Evolutionary conservation across 2,329 filamentous ascomycete genomes (phyloP).

Genomic region (Epichloe baconii): DNA sequence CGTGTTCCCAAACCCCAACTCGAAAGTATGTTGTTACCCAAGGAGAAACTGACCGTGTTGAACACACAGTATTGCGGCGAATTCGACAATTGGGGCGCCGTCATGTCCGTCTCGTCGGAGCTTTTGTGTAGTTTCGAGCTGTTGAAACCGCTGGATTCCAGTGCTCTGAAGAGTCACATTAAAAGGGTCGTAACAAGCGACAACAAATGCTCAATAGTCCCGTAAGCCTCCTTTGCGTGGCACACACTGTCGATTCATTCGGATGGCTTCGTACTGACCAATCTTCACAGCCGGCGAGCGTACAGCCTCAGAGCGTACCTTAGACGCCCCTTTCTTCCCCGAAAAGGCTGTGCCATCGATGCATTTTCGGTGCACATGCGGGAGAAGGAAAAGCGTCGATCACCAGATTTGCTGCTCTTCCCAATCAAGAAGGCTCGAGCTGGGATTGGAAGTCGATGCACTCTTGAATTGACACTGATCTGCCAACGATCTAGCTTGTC

Average conservation of each 20-base stretch:
- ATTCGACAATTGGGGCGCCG: conserved; percentile 97
- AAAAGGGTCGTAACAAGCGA: conserved; percentile 94
- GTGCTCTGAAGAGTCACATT: conserved; percentile 93
- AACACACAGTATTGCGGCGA: conserved; percentile 82
- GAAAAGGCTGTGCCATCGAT: not conserved
- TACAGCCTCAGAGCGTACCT: conserved; percentile 37
- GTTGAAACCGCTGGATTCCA: conserved; percentile 90
- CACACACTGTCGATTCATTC: not conserved
- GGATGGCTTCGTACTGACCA: conserved; percentile 1
- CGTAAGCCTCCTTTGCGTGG: conserved; percentile 42
- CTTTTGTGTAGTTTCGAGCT: conserved; percentile 94
- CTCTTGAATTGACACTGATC: not conserved
- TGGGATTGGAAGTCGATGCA: not conserved
- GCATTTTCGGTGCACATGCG: not conserved
- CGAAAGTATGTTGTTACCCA: not conserved
- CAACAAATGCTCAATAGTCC: conserved; percentile 95
- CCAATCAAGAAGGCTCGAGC: not conserved
- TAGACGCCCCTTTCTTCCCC: not conserved
- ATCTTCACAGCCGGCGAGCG: conserved; percentile 33
- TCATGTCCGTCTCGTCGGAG: conserved; percentile 94
- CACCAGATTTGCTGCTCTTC: not conserved
- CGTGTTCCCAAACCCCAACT: conserved; percentile 25
- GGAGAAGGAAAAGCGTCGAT: not conserved
- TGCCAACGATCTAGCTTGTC: not conserved
- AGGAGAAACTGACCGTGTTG: not conserved